Evolutionary conservation across 352 stramenopile genomes (phyloP).

Genomic region (Pythium periplocum): DNA sequence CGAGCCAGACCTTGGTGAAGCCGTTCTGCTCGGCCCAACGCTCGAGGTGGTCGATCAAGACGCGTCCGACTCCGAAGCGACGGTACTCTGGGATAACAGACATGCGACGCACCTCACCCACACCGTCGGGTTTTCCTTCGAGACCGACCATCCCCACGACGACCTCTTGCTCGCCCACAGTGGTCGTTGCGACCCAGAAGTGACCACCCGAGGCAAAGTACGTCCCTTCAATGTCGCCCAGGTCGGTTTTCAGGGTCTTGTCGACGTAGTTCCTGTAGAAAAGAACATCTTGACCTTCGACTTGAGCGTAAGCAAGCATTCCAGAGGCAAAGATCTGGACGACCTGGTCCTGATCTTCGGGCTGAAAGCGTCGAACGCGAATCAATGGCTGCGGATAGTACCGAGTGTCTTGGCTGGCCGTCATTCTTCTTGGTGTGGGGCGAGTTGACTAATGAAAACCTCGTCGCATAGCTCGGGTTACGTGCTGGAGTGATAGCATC

Average conservation of each 20-base stretch:
- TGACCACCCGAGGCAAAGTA: background rate
- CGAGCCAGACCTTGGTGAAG: slow-evolving; percentile 26
- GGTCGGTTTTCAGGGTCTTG: background rate
- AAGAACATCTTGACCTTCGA: background rate
- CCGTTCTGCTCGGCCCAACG: slow-evolving; percentile 25
- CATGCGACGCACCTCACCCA: slow-evolving; percentile 42
- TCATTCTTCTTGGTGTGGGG: too few species aligned
- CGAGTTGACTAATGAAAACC: too few species aligned
- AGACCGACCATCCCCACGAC: slow-evolving; percentile 38
- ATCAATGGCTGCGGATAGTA: too few species aligned
- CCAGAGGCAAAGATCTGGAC: slow-evolving; percentile 7
- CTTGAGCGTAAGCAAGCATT: slow-evolving; percentile 8
- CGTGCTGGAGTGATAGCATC: too few species aligned
- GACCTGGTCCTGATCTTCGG: background rate
- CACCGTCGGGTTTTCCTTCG: slow-evolving; percentile 22
- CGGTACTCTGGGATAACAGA: slow-evolving; percentile 31
- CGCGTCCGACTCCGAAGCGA: slow-evolving; percentile 29
- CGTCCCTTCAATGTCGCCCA: too few species aligned
- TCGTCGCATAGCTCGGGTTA: too few species aligned
- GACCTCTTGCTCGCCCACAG: slow-evolving; percentile 2
- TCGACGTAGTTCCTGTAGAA: slow-evolving; percentile 4
- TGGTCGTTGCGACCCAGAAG: background rate
- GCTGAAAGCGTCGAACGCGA: too few species aligned
- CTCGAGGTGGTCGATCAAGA: slow-evolving; percentile 34
- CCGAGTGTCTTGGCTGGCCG: too few species aligned